Conservation (phyloP, 495 filamentous ascomycete species). For the Copromyces sp. region DNA sequence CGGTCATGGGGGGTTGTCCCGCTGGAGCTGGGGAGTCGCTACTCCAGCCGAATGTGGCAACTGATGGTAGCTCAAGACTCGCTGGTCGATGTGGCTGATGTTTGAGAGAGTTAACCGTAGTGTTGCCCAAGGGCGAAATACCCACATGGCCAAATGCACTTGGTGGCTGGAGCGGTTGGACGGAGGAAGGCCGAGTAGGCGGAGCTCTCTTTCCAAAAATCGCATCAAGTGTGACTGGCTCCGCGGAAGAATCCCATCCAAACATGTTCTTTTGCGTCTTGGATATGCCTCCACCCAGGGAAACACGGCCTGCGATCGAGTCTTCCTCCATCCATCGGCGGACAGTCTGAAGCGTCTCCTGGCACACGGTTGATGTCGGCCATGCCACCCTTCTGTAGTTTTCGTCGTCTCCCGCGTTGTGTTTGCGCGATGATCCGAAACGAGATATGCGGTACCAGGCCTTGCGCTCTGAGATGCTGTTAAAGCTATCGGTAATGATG, state of each 20-base stretch:
- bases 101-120: slow-evolving; percentile 2
- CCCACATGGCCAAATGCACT: background rate
- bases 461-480: slow-evolving; percentile 44
- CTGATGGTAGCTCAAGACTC: slow-evolving; percentile 9
- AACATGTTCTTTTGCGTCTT: slow-evolving; percentile 39
- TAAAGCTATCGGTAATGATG: slow-evolving; percentile 38
- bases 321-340: slow-evolving; percentile 52
- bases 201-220: slow-evolving; percentile 30
- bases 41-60: slow-evolving; percentile 31
- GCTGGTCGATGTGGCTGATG: slow-evolving; percentile 9
- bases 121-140: background rate
- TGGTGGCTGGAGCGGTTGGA: slow-evolving; percentile 4
- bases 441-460: slow-evolving; percentile 54
- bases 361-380: slow-evolving; percentile 40
- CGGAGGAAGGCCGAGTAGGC: slow-evolving; percentile 14
- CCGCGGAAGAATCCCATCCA: slow-evolving; percentile 42
- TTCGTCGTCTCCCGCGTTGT: slow-evolving; percentile 45
- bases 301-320: slow-evolving; percentile 38
- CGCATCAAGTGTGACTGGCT: slow-evolving; percentile 35
- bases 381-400: slow-evolving; percentile 48
- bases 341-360: slow-evolving; percentile 44
- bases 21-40: slow-evolving; percentile 8
- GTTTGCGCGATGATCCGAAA: slow-evolving; percentile 43
- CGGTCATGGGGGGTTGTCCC: background rate
- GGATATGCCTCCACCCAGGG: slow-evolving; percentile 32